These are phyloP conservation scores for Detonula confervacea DNA, from an alignment of 352 stramenopile genomes.

Conservation along the genomic window DNA sequence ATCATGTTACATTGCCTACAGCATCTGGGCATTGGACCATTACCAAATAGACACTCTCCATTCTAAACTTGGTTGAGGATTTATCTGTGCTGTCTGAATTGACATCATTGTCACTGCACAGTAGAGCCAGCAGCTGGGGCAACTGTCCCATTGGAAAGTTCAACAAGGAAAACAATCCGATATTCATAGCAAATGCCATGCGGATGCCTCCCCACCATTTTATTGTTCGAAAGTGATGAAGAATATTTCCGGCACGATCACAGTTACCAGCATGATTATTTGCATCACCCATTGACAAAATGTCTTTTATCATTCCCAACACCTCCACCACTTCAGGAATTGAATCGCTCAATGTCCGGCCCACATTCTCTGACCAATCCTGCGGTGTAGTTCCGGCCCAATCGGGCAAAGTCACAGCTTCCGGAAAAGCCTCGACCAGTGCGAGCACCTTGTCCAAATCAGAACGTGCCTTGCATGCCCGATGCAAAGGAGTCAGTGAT, in stretches of 20 bases:
- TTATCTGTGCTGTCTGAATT: constrained; percentile 13
- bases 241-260: constrained; percentile 22
- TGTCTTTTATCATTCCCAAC: constrained; percentile 34
- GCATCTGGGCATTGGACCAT: constrained; percentile 11
- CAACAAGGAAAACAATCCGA: constrained; percentile 25
- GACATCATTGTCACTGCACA: background rate
- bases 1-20: too few relatives aligned
- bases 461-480: constrained; percentile 41
- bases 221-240: constrained; percentile 21
- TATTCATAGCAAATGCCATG: constrained; percentile 32
- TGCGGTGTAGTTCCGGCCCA: constrained; percentile 25
- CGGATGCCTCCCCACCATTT: constrained; percentile 33
- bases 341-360: constrained; percentile 37
- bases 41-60: constrained; percentile 19
- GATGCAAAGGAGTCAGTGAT: constrained; percentile 44
- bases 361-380: constrained; percentile 31
- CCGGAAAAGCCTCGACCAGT: constrained; percentile 33
- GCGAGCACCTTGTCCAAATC: constrained; percentile 29
- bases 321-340: constrained; percentile 33
- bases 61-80: background rate
- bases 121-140: constrained; percentile 13
- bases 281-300: constrained; percentile 20
- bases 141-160: constrained; percentile 11
- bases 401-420: constrained; percentile 35
- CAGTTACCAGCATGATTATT: background rate